These are phyloP conservation scores for Medicago ruthenica DNA, from an alignment of 306 rosid species.

Conservation along the genomic window DNA sequence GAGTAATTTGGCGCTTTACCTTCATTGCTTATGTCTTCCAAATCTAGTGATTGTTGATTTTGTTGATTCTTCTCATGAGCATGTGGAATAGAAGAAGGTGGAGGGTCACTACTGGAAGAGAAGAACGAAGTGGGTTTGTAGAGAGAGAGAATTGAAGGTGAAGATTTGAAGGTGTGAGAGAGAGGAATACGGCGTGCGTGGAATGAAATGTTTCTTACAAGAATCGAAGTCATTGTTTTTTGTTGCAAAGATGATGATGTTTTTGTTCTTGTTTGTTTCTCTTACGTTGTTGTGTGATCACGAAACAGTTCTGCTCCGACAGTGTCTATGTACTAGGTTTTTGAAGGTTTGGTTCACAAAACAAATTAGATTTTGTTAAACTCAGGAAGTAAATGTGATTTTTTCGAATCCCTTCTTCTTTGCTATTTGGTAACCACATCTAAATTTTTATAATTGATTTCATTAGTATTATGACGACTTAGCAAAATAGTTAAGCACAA, in stretches of 20 bases:
- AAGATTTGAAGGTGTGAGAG: conserved; percentile 31
- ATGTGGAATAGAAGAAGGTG: background rate
- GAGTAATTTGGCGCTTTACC: conserved; percentile 29
- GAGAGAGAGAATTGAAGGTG: conserved; percentile 34
- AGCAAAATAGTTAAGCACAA: too few species aligned
- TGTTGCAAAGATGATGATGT: background rate
- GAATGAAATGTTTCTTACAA: conserved; percentile 51
- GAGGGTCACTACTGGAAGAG: conserved; percentile 30
- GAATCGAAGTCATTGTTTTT: conserved; percentile 44
- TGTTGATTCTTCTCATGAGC: background rate
- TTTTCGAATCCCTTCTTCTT: too few species aligned
- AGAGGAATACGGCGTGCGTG: conserved; percentile 49
- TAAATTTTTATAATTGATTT: too few species aligned
- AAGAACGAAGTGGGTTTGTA: conserved; percentile 18
- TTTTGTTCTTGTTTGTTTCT: background rate
- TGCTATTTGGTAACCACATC: too few species aligned
- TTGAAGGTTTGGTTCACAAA: too few species aligned
- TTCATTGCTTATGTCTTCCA: conserved; percentile 44
- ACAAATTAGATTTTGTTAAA: too few species aligned
- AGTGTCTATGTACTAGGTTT: background rate
- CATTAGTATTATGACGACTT: too few species aligned
- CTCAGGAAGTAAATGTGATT: too few species aligned
- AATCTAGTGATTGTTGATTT: conserved; percentile 29
- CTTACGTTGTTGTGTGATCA: background rate
- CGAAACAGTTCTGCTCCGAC: background rate